phyloP scores from a whole-genome alignment of 2,329 filamentous ascomycete species.

The Fusarium lateritium region DNA sequence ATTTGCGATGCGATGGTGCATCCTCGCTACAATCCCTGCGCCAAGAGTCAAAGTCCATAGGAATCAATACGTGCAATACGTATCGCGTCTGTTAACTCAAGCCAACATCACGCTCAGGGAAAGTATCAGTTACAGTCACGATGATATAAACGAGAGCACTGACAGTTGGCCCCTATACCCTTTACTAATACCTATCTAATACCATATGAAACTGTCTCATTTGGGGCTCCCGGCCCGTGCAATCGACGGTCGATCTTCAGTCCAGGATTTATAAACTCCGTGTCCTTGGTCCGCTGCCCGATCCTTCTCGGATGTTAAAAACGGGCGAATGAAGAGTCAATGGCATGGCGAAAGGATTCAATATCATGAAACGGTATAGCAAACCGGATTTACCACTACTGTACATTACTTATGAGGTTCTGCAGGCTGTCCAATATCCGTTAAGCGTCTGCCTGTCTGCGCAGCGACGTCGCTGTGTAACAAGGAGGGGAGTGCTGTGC shows the following conservation, averaged over 20 bases:
- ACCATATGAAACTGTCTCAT: constrained; percentile 39
- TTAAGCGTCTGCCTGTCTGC: constrained; percentile 34
- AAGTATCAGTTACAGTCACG: not conserved
- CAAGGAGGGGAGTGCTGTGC: constrained; percentile 38
- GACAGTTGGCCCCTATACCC: constrained; percentile 7
- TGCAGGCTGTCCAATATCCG: not conserved
- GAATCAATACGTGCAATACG: not conserved
- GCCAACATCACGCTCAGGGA: not conserved
- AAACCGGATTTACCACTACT: not conserved
- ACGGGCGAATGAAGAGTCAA: constrained; percentile 4
- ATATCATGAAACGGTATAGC: not conserved
- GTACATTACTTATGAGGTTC: not conserved
- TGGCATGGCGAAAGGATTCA: constrained; percentile 7
- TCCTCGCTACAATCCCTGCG: constrained; percentile 14
- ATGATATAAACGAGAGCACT: not conserved
- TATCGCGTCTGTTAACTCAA: not conserved
- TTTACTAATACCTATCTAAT: constrained; percentile 10
- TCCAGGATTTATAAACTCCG: constrained; percentile 35
- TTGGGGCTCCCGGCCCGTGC: constrained; percentile 23
- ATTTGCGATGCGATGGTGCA: constrained; percentile 16
- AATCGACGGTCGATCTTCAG: constrained; percentile 26
- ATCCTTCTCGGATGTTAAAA: too few species aligned
- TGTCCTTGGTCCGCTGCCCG: constrained; percentile 29
- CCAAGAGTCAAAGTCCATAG: constrained; percentile 10
- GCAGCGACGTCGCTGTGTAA: constrained; percentile 29